Percentiles rank a stretch among this genome's conserved stretches.
Evolutionary conservation across 331 rosid genomes (phyloP).

Genomic region (Cydonia oblonga): DNA sequence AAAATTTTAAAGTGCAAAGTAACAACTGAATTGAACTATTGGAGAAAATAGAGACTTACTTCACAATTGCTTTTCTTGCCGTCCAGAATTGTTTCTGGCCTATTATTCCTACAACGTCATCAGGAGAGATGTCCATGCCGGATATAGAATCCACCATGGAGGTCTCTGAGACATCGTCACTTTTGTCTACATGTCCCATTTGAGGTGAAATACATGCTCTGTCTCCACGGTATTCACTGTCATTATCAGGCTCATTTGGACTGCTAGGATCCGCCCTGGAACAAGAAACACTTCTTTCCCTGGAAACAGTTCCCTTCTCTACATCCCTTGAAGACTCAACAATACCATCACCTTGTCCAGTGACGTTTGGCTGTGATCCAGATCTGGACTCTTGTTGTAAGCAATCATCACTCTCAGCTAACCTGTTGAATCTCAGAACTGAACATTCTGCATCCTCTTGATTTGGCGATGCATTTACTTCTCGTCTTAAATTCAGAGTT

Average conservation of each 20-base stretch:
- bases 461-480: conserved; percentile 20
- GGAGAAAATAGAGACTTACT: conserved; percentile 39
- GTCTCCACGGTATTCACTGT: conserved; percentile 21
- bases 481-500: conserved; percentile 26
- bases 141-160: conserved; percentile 54
- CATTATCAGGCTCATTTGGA: conserved; percentile 31
- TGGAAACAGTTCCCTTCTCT: conserved; percentile 23
- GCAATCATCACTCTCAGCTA: conserved; percentile 25
- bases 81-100: conserved; percentile 95
- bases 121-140: conserved; percentile 52
- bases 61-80: conserved; percentile 81
- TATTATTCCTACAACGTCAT: conserved; percentile 71
- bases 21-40: conserved; percentile 10
- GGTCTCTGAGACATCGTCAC: conserved; percentile 53
- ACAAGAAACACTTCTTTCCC: conserved; percentile 20
- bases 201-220: conserved; percentile 19
- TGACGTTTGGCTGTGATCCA: conserved; percentile 22
- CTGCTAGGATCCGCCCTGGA: conserved; percentile 22
- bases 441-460: conserved; percentile 32
- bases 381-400: conserved; percentile 25
- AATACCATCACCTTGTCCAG: conserved; percentile 26
- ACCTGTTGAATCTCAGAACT: conserved; percentile 24
- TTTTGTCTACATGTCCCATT: conserved; percentile 39
- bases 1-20: conserved; percentile 8
- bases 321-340: conserved; percentile 33